Evolutionary conservation across 208 protist species (phyloP).

Genomic region (Naegleria lovaniensis): DNA sequence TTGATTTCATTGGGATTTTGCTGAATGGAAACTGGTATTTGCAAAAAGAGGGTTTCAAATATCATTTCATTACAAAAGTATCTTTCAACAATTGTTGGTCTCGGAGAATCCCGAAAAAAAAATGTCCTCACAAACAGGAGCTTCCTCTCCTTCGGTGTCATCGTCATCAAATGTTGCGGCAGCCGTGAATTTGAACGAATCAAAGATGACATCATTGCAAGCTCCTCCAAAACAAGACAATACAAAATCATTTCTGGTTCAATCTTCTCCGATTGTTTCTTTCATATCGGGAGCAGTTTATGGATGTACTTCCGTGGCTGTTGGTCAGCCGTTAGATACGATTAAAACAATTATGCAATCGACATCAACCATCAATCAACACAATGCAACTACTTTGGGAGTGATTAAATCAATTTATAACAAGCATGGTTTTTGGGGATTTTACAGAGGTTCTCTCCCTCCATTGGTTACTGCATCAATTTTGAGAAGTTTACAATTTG

Average conservation of each 20-base stretch:
- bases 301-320: background rate
- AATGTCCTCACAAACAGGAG: no score
- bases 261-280: background rate
- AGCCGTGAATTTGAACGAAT: no score
- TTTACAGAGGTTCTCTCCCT: background rate
- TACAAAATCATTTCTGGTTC: background rate
- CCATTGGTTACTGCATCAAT: background rate
- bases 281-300: background rate
- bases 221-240: background rate
- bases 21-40: no score
- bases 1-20: no score
- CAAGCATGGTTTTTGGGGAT: background rate
- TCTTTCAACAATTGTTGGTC: no score
- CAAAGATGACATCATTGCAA: no score
- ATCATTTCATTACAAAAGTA: no score
- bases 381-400: background rate
- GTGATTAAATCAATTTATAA: background rate
- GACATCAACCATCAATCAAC: background rate
- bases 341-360: background rate
- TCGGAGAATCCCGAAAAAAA: no score
- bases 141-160: no score
- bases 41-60: no score
- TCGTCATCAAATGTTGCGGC: no score
- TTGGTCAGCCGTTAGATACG: background rate
- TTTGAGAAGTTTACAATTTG: constrained; percentile 10